Base-by-base conservation (phyloP, 2,329 filamentous ascomycete species). In the Sordariomycetes sp. region DNA sequence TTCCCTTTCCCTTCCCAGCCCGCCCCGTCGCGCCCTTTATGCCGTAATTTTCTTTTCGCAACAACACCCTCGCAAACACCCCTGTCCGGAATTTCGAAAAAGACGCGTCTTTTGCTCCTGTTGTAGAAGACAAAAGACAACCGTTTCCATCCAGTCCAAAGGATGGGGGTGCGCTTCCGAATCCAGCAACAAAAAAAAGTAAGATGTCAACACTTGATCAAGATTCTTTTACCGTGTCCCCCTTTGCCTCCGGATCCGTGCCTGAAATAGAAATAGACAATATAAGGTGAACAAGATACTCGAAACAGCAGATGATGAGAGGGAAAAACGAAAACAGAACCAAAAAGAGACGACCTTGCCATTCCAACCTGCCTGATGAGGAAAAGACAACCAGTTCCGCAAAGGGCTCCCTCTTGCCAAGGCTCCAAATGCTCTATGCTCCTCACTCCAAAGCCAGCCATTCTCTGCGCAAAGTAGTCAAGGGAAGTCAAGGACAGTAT, bases 331-430 rank as follows among this genome's bases (percentile, higher is more conserved):
- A 60, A 59, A 56, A 54, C 55, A 57, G 62, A 58, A 57, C 22
- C 48, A 34, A 59, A 58, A 56, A 57, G 52, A 58, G 39, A 62
- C 65, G 35, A 61, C 63, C 62, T 63, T 64, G 63, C 63, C 65
- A 65, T 57, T 65, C 68, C 64, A 66, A 64, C 63, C 67, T 67
- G 59, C 67, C 67, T 66, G 62, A 70, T 67, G 28, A 67, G 60
- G 67, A 62, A 65, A 65, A 57, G 45, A 50, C n/a, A 24, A 50
- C 45, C 45, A 56, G n/a, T 35, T 32, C 28, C 35, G 32, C 32
- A 15, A 56, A 52, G 52, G 55, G 22, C 50, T 52, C 32, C 50
- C 25, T 48, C 50, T 56, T 35, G 34, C 50, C 45, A 52, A 56
- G 54, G 54, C 54, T 56, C 54, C 54, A 56, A 56, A 56, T 56